Conservation (phyloP, 768 basidiomycete genomes). For the Galerina marginata region DNA sequence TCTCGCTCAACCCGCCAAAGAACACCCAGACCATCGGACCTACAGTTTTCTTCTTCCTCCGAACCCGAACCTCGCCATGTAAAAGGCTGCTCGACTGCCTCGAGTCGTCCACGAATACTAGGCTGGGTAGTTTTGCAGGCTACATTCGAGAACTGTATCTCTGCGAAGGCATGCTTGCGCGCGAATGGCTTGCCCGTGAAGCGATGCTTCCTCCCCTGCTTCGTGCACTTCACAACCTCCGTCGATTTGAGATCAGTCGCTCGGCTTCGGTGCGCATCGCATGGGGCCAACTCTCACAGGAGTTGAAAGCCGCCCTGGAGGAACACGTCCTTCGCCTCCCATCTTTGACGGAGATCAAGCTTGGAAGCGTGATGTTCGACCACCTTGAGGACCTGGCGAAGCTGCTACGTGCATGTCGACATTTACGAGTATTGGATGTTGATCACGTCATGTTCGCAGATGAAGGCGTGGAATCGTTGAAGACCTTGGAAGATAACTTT, state of each 20-base stretch:
- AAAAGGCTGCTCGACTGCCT: slow-evolving; percentile 18
- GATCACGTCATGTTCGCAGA: slow-evolving; percentile 26
- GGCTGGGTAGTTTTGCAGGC: slow-evolving; percentile 76
- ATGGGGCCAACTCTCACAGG: slow-evolving; percentile 23
- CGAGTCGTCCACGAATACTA: slow-evolving; percentile 82
- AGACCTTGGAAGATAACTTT: slow-evolving; percentile 4
- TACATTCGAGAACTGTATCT: slow-evolving; percentile 30
- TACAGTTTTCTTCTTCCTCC: slow-evolving; percentile 10
- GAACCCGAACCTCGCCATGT: slow-evolving; percentile 15
- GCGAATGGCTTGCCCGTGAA: slow-evolving; percentile 29
- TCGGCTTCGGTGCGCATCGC: slow-evolving; percentile 25
- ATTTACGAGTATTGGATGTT: slow-evolving; percentile 25
- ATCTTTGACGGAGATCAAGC: slow-evolving; percentile 25
- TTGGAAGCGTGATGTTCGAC: slow-evolving; percentile 25
- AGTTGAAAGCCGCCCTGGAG: slow-evolving; percentile 22
- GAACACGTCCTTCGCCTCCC: slow-evolving; percentile 21
- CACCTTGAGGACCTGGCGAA: slow-evolving; percentile 18
- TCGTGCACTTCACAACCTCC: slow-evolving; percentile 22
- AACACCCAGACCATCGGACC: not conserved
- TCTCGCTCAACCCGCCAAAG: slow-evolving; percentile 26
- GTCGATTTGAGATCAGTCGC: slow-evolving; percentile 27
- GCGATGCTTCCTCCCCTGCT: slow-evolving; percentile 23
- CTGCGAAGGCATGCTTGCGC: slow-evolving; percentile 27
- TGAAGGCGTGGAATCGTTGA: slow-evolving; percentile 20
- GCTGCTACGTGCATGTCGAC: slow-evolving; percentile 21